These are phyloP conservation scores for Viridothelium virens DNA, from an alignment of 495 filamentous ascomycete species.

Conservation along the genomic window DNA sequence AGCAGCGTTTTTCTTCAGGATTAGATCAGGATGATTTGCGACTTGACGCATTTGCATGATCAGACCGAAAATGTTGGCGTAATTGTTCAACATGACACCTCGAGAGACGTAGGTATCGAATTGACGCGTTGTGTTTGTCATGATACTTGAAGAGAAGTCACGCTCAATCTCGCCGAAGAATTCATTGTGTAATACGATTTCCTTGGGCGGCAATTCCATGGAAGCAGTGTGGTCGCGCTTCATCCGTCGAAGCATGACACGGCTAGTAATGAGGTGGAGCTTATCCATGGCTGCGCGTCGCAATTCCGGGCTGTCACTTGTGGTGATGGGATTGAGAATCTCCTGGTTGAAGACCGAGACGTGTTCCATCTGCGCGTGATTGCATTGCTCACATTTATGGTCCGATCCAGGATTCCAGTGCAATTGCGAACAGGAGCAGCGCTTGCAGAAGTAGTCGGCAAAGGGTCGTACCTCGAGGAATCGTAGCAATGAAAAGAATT, in stretches of 20 bases:
- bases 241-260: conserved; percentile 88
- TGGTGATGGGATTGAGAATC: conserved; percentile 68
- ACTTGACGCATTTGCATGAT: conserved; percentile 98
- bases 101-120: conserved; percentile 94
- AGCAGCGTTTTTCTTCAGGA: conserved; percentile 75
- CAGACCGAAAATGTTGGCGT: conserved; percentile 78
- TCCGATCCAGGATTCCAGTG: conserved; percentile 73
- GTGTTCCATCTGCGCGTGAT: conserved; percentile 64
- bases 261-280: conserved; percentile 74
- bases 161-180: conserved; percentile 93
- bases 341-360: conserved; percentile 95
- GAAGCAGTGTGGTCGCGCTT: conserved; percentile 85
- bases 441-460: conserved; percentile 84
- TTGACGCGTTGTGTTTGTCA: conserved; percentile 74
- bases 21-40: conserved; percentile 89
- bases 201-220: conserved; percentile 93
- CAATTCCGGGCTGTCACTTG: conserved; percentile 41
- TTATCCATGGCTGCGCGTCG: conserved; percentile 67
- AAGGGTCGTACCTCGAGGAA: conserved; percentile 85
- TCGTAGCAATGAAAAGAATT: conserved; percentile 89
- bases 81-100: conserved; percentile 94
- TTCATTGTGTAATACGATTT: conserved; percentile 82
- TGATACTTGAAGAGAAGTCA: conserved; percentile 92
- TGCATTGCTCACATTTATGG: conserved; percentile 60
- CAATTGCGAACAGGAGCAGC: conserved; percentile 67